Conservation (phyloP, 306 rosid species). For the Senna siamea region DNA sequence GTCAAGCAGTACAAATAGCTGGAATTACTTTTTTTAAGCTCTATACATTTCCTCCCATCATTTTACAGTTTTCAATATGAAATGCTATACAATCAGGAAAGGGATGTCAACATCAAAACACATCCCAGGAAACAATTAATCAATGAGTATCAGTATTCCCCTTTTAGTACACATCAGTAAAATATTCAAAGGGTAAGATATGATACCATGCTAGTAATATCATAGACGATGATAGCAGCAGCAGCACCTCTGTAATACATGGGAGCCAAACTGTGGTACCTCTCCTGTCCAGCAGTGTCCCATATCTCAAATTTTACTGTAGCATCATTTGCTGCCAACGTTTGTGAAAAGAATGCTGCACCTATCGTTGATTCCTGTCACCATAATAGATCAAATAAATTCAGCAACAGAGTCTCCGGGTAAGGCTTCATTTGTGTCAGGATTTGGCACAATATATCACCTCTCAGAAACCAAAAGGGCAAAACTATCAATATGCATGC, state of each 20-base stretch:
- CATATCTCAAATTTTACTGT: slow-evolving; percentile 67
- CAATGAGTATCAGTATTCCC: background rate
- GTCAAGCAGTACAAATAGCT: background rate
- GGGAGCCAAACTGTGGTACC: slow-evolving; percentile 72
- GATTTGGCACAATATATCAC: slow-evolving; percentile 25
- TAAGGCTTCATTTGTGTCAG: background rate
- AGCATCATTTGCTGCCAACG: slow-evolving; percentile 66
- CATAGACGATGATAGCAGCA: slow-evolving; percentile 70
- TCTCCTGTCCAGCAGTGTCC: slow-evolving; percentile 73
- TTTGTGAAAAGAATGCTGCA: slow-evolving; percentile 69
- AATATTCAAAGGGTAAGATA: slow-evolving; percentile 31
- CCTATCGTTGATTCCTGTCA: slow-evolving; percentile 68
- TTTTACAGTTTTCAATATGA: background rate
- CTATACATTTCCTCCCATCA: no score
- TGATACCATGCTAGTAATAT: slow-evolving; percentile 58
- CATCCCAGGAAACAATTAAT: background rate
- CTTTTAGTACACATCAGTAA: slow-evolving; percentile 11
- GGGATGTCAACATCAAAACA: background rate
- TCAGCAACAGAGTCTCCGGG: slow-evolving; percentile 26
- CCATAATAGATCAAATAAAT: slow-evolving; percentile 32
- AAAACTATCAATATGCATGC: background rate
- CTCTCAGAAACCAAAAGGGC: background rate
- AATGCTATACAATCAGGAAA: background rate
- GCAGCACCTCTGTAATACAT: slow-evolving; percentile 78
- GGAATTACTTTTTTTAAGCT: no score